Percentiles rank a stretch among this genome's conserved stretches.
These are phyloP conservation scores for Euphrasia confusa DNA, from an alignment of 257 asterid species.

Conservation along the genomic window DNA sequence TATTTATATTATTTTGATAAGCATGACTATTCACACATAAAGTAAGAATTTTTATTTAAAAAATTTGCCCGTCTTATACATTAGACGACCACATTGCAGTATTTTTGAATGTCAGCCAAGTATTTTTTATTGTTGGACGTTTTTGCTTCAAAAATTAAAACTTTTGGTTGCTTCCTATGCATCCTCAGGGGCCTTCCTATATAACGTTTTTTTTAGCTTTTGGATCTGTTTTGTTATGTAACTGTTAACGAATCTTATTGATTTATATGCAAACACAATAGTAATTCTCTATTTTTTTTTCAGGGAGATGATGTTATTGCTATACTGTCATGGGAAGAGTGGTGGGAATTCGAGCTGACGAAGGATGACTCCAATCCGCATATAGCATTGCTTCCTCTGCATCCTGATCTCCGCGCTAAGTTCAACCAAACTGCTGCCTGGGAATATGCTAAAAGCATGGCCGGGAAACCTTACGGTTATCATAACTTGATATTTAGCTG, in stretches of 20 bases:
- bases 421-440: constrained; percentile 85
- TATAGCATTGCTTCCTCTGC: constrained; percentile 81
- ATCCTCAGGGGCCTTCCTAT: background rate
- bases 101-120: background rate
- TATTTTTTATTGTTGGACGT: background rate
- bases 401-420: constrained; percentile 67
- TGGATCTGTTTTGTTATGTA: background rate
- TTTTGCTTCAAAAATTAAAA: background rate
- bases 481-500: constrained; percentile 92
- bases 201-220: background rate
- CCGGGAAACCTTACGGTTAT: constrained; percentile 76
- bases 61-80: no score
- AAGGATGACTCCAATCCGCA: constrained; percentile 82
- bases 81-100: no score
- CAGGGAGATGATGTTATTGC: constrained; percentile 81
- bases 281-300: background rate
- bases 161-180: background rate
- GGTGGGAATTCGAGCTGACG: constrained; percentile 86
- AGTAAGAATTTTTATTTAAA: no score
- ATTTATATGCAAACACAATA: background rate
- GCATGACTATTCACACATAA: no score
- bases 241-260: constrained; percentile 1
- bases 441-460: constrained; percentile 88
- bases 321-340: constrained; percentile 84
- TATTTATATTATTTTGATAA: background rate